These are phyloP conservation scores for Boletus tomentosulus DNA, from an alignment of 768 basidiomycete genomes.

Conservation along the genomic window DNA sequence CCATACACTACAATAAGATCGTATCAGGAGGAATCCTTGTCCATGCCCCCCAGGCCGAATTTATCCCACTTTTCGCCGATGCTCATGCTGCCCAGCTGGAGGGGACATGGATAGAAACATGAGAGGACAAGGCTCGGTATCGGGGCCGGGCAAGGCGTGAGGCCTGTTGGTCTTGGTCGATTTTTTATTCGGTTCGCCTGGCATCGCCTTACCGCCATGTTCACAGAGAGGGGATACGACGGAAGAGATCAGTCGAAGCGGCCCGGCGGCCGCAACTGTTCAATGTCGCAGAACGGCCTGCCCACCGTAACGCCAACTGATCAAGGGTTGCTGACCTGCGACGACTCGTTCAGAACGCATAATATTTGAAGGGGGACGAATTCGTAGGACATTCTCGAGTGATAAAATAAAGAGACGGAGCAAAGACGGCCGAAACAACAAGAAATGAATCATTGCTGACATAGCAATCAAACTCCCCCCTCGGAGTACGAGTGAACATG, in stretches of 20 bases:
- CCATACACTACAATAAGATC: too few relatives aligned
- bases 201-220: background rate
- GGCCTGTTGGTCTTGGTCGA: background rate
- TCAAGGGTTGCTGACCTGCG: background rate
- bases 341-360: background rate
- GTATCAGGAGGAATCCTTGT: slow-evolving; percentile 34
- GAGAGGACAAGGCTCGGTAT: slow-evolving; percentile 38
- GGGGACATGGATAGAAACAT: slow-evolving; percentile 42
- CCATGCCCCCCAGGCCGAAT: slow-evolving; percentile 38
- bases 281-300: background rate
- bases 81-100: slow-evolving; percentile 46
- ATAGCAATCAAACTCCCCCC: too few relatives aligned
- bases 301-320: background rate
- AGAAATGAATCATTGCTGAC: too few relatives aligned
- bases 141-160: slow-evolving; percentile 30
- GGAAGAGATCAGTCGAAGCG: background rate
- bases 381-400: too few relatives aligned
- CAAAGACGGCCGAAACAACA: too few relatives aligned
- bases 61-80: slow-evolving; percentile 42
- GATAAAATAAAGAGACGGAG: too few relatives aligned
- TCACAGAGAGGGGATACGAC: background rate
- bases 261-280: background rate
- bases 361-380: too few relatives aligned
- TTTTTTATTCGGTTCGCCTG: background rate
- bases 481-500: too few relatives aligned